Percentiles rank a stretch among this genome's conserved stretches.
These are phyloP conservation scores for Carex pumila DNA, from an alignment of 176 grass and related monocot genomes.

Conservation along the genomic window DNA sequence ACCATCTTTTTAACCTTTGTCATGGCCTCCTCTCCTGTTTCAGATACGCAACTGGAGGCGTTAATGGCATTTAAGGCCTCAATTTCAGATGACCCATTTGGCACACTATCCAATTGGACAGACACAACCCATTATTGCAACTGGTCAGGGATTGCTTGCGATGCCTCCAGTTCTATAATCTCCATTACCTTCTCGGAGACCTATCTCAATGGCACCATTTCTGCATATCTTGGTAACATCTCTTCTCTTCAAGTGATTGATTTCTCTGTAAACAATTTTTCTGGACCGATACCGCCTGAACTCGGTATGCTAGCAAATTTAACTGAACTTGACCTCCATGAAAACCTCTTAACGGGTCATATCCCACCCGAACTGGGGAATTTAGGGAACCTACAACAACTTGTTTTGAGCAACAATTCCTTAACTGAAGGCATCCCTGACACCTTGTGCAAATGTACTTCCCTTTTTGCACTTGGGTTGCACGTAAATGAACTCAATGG, in stretches of 20 bases:
- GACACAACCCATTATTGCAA: slow-evolving; percentile 40
- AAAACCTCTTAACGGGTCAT: slow-evolving; percentile 41
- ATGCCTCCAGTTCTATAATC: slow-evolving; percentile 34
- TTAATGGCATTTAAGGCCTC: slow-evolving; percentile 69
- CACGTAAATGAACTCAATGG: slow-evolving; percentile 51
- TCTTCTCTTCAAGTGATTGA: slow-evolving; percentile 67
- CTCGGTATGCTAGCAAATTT: slow-evolving; percentile 44
- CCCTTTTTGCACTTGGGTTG: slow-evolving; percentile 26
- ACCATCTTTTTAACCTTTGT: neutral
- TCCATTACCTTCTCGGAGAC: slow-evolving; percentile 38
- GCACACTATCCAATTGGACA: slow-evolving; percentile 44
- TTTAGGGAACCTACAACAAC: slow-evolving; percentile 21
- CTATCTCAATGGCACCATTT: slow-evolving; percentile 45
- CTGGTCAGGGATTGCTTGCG: slow-evolving; percentile 66
- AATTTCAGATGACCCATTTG: slow-evolving; percentile 47
- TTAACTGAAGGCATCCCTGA: slow-evolving; percentile 44
- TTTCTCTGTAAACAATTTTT: slow-evolving; percentile 45
- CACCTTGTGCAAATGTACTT: slow-evolving; percentile 66
- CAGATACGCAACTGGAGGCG: slow-evolving; percentile 36
- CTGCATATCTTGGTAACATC: slow-evolving; percentile 75
- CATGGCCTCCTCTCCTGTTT: neutral
- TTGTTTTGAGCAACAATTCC: slow-evolving; percentile 43
- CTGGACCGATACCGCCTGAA: slow-evolving; percentile 42
- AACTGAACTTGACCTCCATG: slow-evolving; percentile 16
- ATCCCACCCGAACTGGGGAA: slow-evolving; percentile 60